Evolutionary conservation across 2,329 filamentous ascomycete species (phyloP).

Genomic region (Calycina marina): DNA sequence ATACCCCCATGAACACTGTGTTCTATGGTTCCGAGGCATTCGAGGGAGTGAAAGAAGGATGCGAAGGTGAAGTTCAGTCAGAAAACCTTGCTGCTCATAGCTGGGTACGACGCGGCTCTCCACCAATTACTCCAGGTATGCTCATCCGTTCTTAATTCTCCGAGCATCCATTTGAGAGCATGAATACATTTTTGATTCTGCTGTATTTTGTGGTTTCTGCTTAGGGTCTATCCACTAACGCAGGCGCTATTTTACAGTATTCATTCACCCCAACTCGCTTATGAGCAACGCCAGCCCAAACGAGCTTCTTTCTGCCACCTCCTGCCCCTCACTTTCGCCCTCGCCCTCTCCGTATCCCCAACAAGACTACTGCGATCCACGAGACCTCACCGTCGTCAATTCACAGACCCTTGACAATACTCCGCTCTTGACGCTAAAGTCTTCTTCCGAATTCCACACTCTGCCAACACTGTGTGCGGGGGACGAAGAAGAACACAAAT

Average conservation of each 20-base stretch:
- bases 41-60: conserved; percentile 53
- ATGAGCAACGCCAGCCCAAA: conserved; percentile 40
- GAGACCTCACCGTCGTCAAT: conserved; percentile 64
- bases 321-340: conserved; percentile 74
- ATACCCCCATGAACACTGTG: conserved; percentile 70
- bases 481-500: conserved; percentile 44
- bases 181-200: neutral
- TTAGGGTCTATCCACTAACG: neutral
- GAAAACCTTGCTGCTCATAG: conserved; percentile 62
- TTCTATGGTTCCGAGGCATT: conserved; percentile 59
- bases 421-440: conserved; percentile 26
- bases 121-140: conserved; percentile 85
- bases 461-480: conserved; percentile 45
- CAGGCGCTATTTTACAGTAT: conserved; percentile 36
- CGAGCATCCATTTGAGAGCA: neutral
- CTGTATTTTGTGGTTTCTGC: conserved; percentile 2
- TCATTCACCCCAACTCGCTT: conserved; percentile 52
- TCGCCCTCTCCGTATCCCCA: conserved; percentile 69
- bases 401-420: conserved; percentile 21
- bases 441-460: conserved; percentile 46
- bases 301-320: conserved; percentile 57
- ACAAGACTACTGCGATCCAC: conserved; percentile 80
- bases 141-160: too few relatives aligned
- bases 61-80: conserved; percentile 53
- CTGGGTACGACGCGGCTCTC: conserved; percentile 65